Base-by-base conservation (phyloP, 352 stramenopile genomes). In the Achlya hypogyna region DNA sequence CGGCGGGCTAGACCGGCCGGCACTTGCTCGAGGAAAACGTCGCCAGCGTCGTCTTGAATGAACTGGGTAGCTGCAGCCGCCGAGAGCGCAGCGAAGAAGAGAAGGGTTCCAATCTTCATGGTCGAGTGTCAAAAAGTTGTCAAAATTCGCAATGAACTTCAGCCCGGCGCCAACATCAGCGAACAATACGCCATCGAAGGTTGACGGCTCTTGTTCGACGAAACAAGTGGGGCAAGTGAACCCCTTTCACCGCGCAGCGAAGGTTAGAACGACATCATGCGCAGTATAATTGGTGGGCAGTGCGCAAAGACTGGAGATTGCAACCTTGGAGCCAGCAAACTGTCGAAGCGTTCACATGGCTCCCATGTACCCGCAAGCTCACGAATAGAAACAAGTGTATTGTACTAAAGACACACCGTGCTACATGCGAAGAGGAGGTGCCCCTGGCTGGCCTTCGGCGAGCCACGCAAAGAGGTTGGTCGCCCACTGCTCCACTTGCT, bases 401-500 rank as follows among this genome's bases (percentile, higher is more conserved):
- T 18, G 6, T 45, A 45, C n/a, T 10, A 10, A n/a, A 18, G 14
- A 1, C 38, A 18, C n/a, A 42, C 6, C 6, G 6, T 42, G n/a
- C 38, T 45, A 45, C 6, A 9, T 45, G 38, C 38, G 38, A 10
- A 45, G 14, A 18, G 56, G 56, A 12, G 5, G 2, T 2, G 22
- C 16, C 27, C 29, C 56, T 6, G 8, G 22, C 25, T 64, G 22
- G 9, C 56, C 56, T 14, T 47, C 25, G 4, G 2, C 56, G 29
- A 64, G 10, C 56, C 56, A 64, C 42, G 35, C 42, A 59, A 20
- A 59, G 0, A 64, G 25, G 29, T 59, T 22, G 18, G 28, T 22
- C 5, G 12, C 56, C 56, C 56, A 64, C 14, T 10, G 22, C 42
- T 64, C 56, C 9, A 64, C 56, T 53, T 64, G 25, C 4, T 23